phyloP scores from a whole-genome alignment of 1,284 basidiomycete genomes.

The Schizopora paradoxa region DNA sequence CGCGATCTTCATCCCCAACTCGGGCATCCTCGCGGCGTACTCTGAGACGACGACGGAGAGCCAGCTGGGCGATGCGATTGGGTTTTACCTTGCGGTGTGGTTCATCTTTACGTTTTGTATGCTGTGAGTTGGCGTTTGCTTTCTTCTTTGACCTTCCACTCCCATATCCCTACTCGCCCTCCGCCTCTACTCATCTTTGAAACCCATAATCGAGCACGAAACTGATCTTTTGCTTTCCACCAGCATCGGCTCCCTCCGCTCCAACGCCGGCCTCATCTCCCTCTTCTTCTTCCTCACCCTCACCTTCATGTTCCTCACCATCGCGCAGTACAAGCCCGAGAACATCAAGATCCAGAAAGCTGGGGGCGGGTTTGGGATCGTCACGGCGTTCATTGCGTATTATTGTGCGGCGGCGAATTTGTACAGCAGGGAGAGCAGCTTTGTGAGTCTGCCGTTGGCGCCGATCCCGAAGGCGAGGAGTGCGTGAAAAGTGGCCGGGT shows the following conservation, averaged over 20 bases:
- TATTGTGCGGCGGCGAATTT: conserved; percentile 63
- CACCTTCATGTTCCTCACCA: conserved; percentile 56
- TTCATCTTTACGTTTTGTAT: conserved; percentile 64
- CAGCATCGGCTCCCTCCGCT: conserved; percentile 61
- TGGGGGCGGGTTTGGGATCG: conserved; percentile 70
- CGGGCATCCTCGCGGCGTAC: conserved; percentile 54
- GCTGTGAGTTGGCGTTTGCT: conserved; percentile 41
- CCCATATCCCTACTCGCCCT: neutral
- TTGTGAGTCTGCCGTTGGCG: conserved; percentile 49
- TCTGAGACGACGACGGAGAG: conserved; percentile 30
- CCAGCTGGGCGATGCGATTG: conserved; percentile 54
- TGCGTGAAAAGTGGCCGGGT: too few relatives aligned
- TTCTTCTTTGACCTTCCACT: conserved; percentile 25
- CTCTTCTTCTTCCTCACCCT: conserved; percentile 72
- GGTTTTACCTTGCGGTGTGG: conserved; percentile 66
- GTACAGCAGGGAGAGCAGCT: conserved; percentile 45
- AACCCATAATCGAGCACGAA: neutral
- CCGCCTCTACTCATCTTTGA: conserved; percentile 4
- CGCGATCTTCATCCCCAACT: conserved; percentile 58
- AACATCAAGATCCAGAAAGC: conserved; percentile 32
- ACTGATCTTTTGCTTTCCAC: neutral
- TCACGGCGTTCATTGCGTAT: conserved; percentile 65
- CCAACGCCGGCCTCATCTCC: conserved; percentile 57
- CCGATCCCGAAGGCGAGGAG: conserved; percentile 27
- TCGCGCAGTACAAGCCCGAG: conserved; percentile 36